Evolutionary conservation across 768 basidiomycete species (phyloP), one percentile per base, ranked within the genome.

Genomic region (Lactarius evosmus): DNA sequence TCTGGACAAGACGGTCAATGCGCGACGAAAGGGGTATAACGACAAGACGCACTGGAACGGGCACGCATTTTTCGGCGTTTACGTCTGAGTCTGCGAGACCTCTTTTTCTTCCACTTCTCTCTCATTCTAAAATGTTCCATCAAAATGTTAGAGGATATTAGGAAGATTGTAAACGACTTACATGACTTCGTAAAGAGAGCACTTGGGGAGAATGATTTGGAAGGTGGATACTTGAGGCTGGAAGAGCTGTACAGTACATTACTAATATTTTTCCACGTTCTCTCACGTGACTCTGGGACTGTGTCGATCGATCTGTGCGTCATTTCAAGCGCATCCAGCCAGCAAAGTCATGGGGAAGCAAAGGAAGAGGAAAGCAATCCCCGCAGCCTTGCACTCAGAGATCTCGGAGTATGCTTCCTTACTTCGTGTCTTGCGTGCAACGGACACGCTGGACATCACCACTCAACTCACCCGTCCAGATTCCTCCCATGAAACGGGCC

Each of bases 41-140:
- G 44, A 54, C 27, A 55, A 34, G 49, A 88, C 91, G 69, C 71
- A 93, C 91, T 93, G 83, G 91, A 93, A 78, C 91, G 91, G 67
- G 91, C 91, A 76, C 91, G 86, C 91, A 93, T 93, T 84, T 94
- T 94, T 89, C 91, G 88, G 83, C 91, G 89, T 74, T 94, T 94
- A 78, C 91, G 89, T 75, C 92, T 83, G 80, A 94, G 92, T 75
- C 92, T 90, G 76, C 91, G 87, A 69, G 91, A 91, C 75, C 91
- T 85, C 83, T 94, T 94, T 81, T 94, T 94, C 86, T 93, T 93
- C 91, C 91, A 93, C 87, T 93, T 93, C 78, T 93, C 91, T 90
- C 91, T 91, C 91, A 93, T 93, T 69, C 84, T 88, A 16, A n/a
- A 19, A 12, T 22, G 36, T 0, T 14, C 56, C 53, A 30, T 63